phyloP scores from a whole-genome alignment of 495 filamentous ascomycete species.

The Stereocaulon alpinum region DNA sequence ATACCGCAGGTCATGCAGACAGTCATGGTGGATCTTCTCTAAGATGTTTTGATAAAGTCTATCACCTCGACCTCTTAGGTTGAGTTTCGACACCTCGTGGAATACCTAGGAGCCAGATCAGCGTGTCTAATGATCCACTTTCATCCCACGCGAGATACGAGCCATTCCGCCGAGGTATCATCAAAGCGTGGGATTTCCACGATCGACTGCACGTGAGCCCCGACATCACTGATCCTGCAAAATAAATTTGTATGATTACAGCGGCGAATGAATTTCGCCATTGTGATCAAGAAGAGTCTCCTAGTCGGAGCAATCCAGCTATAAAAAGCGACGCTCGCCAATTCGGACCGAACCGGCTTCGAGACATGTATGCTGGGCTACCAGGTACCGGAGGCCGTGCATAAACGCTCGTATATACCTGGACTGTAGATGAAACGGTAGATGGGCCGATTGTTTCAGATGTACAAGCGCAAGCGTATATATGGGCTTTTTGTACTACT shows the following conservation, averaged over 20 bases:
- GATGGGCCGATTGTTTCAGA: not conserved
- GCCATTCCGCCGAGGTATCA: not conserved
- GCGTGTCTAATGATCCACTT: not conserved
- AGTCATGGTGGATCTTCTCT: not conserved
- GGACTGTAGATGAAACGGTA: not conserved
- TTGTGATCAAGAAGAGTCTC: not conserved
- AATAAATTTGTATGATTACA: not conserved
- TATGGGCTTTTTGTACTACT: too few species aligned
- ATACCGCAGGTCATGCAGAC: not conserved
- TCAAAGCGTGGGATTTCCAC: not conserved
- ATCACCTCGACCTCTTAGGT: not conserved
- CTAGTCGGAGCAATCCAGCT: not conserved
- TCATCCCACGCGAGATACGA: not conserved
- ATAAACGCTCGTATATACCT: not conserved
- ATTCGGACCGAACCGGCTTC: constrained; percentile 1
- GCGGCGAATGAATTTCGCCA: not conserved
- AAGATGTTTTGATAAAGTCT: not conserved
- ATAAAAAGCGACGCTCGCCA: constrained; percentile 1
- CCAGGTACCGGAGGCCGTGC: not conserved
- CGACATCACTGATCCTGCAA: not conserved
- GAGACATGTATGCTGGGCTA: not conserved
- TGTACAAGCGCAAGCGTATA: not conserved
- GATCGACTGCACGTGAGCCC: not conserved
- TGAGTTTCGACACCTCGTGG: not conserved
- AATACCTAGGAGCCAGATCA: not conserved